Percentiles rank a stretch among this genome's conserved stretches.
Evolutionary conservation across 352 stramenopile genomes (phyloP).

Genomic region (Thalassiosira mediterranea): DNA sequence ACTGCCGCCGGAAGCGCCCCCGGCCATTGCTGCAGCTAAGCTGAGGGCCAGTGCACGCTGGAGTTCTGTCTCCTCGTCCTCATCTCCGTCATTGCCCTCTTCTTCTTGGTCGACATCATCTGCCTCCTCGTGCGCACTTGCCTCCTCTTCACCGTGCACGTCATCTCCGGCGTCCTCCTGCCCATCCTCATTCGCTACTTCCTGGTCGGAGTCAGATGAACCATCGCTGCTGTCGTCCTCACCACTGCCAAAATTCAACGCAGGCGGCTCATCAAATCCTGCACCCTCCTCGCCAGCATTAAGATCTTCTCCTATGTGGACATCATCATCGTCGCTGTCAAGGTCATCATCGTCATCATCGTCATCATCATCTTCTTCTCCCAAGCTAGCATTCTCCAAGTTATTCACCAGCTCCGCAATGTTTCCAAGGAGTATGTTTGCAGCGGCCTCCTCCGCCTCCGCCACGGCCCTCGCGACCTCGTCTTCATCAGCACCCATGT

Average conservation of each 20-base stretch:
- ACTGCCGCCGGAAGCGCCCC: slow-evolving; percentile 11
- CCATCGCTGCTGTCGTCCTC: slow-evolving; percentile 11
- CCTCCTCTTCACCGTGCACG: slow-evolving; percentile 17
- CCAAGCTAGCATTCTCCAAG: slow-evolving; percentile 1
- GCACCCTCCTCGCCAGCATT: background rate
- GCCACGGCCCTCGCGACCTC: background rate
- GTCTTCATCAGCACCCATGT: background rate
- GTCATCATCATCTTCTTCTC: slow-evolving; percentile 24
- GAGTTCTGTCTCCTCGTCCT: slow-evolving; percentile 62
- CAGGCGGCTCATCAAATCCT: slow-evolving; percentile 2
- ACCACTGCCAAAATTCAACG: background rate
- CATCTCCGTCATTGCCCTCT: slow-evolving; percentile 38
- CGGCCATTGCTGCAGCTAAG: slow-evolving; percentile 39
- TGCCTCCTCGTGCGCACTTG: slow-evolving; percentile 39
- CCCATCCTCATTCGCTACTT: slow-evolving; percentile 11
- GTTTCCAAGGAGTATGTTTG: background rate
- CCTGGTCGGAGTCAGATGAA: background rate
- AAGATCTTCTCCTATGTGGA: slow-evolving; percentile 24
- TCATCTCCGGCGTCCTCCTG: slow-evolving; percentile 24
- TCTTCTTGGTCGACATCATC: slow-evolving; percentile 26
- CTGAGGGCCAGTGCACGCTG: slow-evolving; percentile 71
- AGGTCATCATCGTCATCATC: slow-evolving; percentile 14
- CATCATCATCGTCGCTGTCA: slow-evolving; percentile 8
- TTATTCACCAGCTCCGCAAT: background rate
- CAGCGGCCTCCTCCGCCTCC: background rate